phyloP scores from a whole-genome alignment of 371 early-diverging fungal genomes.

The Choanephora cucurbitarum region DNA sequence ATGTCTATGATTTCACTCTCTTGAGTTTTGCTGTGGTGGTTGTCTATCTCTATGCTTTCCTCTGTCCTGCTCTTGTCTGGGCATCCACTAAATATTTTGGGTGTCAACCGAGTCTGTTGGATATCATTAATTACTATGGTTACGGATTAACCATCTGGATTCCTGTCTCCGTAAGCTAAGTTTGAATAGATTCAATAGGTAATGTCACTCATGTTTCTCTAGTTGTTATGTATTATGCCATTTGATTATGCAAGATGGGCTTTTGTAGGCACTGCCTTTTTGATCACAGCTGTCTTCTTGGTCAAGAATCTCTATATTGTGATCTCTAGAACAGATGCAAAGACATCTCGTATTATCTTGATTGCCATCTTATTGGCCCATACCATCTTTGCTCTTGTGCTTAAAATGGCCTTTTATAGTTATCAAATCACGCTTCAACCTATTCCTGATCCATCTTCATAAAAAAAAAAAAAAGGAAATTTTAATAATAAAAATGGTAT shows the following conservation, averaged over 20 bases:
- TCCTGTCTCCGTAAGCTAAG: slow-evolving; percentile 77
- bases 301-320: slow-evolving; percentile 66
- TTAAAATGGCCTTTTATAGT: slow-evolving; percentile 83
- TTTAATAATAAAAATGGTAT: neutral
- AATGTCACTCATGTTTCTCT: neutral
- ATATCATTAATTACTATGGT: slow-evolving; percentile 87
- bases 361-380: slow-evolving; percentile 68
- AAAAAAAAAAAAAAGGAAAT: too few species aligned
- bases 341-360: slow-evolving; percentile 68
- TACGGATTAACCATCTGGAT: slow-evolving; percentile 92
- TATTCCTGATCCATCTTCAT: neutral
- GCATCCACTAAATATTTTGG: slow-evolving; percentile 84
- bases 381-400: slow-evolving; percentile 70
- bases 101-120: slow-evolving; percentile 77
- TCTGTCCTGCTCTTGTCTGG: slow-evolving; percentile 79
- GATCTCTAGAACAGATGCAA: slow-evolving; percentile 61
- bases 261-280: slow-evolving; percentile 63
- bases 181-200: neutral
- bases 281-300: slow-evolving; percentile 41
- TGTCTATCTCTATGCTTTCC: slow-evolving; percentile 79
- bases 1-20: slow-evolving; percentile 77
- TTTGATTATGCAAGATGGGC: slow-evolving; percentile 67
- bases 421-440: slow-evolving; percentile 22
- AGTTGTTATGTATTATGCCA: slow-evolving; percentile 75
- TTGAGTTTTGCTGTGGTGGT: slow-evolving; percentile 79